Conservation (phyloP, 2,329 filamentous ascomycete genomes). For the Hirsutella thompsonii region DNA sequence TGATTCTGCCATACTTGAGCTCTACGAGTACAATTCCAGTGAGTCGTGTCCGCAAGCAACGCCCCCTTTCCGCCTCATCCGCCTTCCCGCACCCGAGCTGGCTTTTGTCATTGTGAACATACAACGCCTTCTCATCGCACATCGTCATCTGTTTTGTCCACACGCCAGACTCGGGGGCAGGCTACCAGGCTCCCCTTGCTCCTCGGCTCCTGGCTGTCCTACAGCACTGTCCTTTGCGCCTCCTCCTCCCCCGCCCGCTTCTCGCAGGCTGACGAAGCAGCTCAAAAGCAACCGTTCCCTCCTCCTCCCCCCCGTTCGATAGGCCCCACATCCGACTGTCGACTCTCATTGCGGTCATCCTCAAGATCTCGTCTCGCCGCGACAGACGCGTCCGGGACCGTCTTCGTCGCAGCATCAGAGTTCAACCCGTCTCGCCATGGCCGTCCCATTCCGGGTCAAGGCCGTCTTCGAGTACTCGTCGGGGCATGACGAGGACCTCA, state of each 20-base stretch:
- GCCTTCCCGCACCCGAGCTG: no score
- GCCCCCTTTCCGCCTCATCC: no score
- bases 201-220: no score
- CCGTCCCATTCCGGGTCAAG: conserved; percentile 82
- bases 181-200: no score
- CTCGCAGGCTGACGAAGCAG: conserved; percentile 7
- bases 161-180: no score
- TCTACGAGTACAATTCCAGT: no score
- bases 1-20: no score
- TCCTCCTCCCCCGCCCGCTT: conserved; percentile 5
- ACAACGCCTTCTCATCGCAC: no score
- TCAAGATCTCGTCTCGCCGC: conserved; percentile 1
- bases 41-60: no score
- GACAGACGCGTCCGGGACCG: conserved; percentile 4
- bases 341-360: conserved; percentile 2
- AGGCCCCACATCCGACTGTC: conserved; percentile 1
- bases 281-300: conserved; percentile 3
- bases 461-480: conserved; percentile 91
- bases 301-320: conserved; percentile 1
- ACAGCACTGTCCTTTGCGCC: no score
- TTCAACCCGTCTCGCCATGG: conserved; percentile 39
- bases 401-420: conserved; percentile 1
- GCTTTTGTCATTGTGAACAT: no score
- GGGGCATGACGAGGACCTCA: conserved; percentile 87
- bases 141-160: no score